phyloP scores from a whole-genome alignment of 2,329 filamentous ascomycete genomes.

The Chaetomium olivaceum region DNA sequence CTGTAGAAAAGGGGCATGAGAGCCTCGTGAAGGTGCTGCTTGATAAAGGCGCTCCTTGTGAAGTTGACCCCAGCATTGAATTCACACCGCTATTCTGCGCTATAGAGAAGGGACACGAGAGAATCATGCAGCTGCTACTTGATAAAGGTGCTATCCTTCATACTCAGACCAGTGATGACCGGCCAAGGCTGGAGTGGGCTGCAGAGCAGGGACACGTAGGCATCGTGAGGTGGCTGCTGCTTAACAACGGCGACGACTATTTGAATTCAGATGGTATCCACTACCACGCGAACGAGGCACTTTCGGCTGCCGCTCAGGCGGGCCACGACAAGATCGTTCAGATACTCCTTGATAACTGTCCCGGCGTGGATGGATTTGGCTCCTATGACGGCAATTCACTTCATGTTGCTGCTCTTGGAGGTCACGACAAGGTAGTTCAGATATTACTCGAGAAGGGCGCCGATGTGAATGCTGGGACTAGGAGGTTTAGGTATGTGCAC shows the following conservation, averaged over 20 bases:
- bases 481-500: neutral
- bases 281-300: too few relatives aligned
- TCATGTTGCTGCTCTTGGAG: neutral
- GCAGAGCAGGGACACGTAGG: too few relatives aligned
- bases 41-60: neutral
- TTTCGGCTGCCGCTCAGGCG: too few relatives aligned
- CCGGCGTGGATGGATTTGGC: neutral
- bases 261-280: neutral
- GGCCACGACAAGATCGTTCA: neutral
- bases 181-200: too few relatives aligned
- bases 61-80: neutral
- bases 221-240: neutral
- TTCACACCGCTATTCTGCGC: neutral
- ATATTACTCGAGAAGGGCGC: neutral
- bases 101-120: neutral
- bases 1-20: neutral
- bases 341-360: neutral
- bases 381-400: too few relatives aligned
- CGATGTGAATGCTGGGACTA: too few relatives aligned
- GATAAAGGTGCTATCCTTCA: neutral
- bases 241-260: neutral
- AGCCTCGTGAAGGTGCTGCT: neutral
- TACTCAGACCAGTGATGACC: too few relatives aligned
- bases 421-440: neutral
- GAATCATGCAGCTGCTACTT: neutral